Conservation (phyloP, 768 basidiomycete genomes). For the Russula virescens region DNA sequence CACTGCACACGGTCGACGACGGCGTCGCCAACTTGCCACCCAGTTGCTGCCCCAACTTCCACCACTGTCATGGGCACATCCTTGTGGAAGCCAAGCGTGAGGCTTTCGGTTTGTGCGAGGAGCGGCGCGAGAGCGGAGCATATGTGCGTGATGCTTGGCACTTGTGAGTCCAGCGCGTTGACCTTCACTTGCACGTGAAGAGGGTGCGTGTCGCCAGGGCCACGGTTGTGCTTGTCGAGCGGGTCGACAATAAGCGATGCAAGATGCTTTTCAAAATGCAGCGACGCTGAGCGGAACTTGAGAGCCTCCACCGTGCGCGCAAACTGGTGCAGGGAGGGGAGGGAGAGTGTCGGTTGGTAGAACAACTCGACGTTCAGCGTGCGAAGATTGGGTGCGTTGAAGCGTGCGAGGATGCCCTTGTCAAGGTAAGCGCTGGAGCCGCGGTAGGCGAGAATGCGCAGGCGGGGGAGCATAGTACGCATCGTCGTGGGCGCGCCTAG, state of each 20-base stretch:
- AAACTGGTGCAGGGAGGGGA: not conserved
- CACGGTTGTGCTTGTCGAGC: not conserved
- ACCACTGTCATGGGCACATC: not conserved
- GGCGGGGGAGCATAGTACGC: not conserved
- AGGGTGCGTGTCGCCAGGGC: not conserved
- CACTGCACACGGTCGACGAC: not conserved
- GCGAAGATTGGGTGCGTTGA: not conserved
- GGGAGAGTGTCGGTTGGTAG: not conserved
- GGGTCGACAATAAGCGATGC: not conserved
- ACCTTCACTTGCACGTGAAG: not conserved
- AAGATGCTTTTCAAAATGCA: not conserved
- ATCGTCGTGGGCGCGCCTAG: not conserved
- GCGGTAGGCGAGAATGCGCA: not conserved
- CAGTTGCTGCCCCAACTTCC: no score
- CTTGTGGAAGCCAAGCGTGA: constrained; percentile 1
- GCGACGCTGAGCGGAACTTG: not conserved
- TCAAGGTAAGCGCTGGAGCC: constrained; percentile 3
- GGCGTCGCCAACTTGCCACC: no score
- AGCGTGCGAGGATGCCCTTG: not conserved
- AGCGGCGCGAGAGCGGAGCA: not conserved
- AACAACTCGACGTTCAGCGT: constrained; percentile 5
- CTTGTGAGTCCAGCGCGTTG: not conserved
- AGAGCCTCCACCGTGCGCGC: not conserved
- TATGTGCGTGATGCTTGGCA: not conserved
- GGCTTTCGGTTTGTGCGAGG: not conserved